Base-by-base conservation (phyloP, 1,139 yeast genomes). In the Blastobotrys indianensis region DNA sequence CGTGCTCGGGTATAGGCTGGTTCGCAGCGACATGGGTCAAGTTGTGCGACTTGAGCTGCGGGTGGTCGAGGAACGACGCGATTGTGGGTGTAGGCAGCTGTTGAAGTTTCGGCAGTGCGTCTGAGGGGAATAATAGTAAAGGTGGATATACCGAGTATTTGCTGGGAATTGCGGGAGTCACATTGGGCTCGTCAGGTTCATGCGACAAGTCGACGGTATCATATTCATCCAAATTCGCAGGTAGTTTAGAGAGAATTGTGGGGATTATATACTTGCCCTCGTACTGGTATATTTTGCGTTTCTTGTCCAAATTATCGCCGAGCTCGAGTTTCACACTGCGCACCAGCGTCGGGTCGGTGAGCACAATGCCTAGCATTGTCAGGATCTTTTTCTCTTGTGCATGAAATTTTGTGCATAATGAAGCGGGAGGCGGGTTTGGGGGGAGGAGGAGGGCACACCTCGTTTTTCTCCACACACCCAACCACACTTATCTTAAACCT, bases 11-110 rank as follows among this genome's bases (percentile, higher is more conserved):
- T 4, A 87, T 84, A 0, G 94, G 94, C 47, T 73, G 74, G 56
- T 85, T 85, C 9, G 79, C 65, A 0, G 95, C 95, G 5, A 84
- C 62, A 59, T 84, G 94, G 0, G 90, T 78, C 42, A 67, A 53
- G 12, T 56, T 44, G 15, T 42, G 28, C 36, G 20, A 8, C 40
- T 36, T 16, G 35, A 41, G 4, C n/a, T 8, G 29, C 23, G n/a
- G n/a, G 25, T 20, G 20, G 29, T 2, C 12, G 35, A 11, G 34
- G 8, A 15, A 20, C 8, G 25, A 8, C 11, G 11, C 6, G 10
- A 32, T 12, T 20, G 23, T 11, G 3, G 13, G 11, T 10, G 16
- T n/a, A 7, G 37, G 31, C 4, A 42, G 11, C 4, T 17, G 8
- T 9, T 31, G n/a, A 29, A 42, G 13, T 16, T 16, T 67, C 70